Evolutionary conservation across 2,329 filamentous ascomycete species (phyloP).

Genomic region (Trichoderma breve): DNA sequence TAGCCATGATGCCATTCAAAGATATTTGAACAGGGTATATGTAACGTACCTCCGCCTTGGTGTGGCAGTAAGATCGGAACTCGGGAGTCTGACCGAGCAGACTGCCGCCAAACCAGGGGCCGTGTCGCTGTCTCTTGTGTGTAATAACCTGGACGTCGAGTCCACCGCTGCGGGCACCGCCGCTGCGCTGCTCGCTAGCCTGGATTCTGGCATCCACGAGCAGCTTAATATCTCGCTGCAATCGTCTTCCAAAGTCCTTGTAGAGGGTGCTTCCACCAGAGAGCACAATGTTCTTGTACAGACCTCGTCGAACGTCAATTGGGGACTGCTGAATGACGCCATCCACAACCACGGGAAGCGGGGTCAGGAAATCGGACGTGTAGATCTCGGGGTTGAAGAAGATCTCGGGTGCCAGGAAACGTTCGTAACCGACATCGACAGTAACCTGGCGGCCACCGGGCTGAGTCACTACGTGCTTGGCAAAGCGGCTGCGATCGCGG

Average conservation of each 20-base stretch:
- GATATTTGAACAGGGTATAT: neutral
- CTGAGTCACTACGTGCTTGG: slow-evolving; percentile 82
- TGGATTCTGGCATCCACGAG: slow-evolving; percentile 90
- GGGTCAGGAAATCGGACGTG: slow-evolving; percentile 96
- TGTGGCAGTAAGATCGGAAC: slow-evolving; percentile 98
- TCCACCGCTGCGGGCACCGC: slow-evolving; percentile 88
- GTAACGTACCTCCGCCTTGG: slow-evolving; percentile 65
- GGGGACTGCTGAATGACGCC: slow-evolving; percentile 96
- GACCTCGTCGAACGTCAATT: slow-evolving; percentile 91
- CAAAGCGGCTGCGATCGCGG: slow-evolving; percentile 84
- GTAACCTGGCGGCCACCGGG: slow-evolving; percentile 80
- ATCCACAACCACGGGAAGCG: slow-evolving; percentile 90
- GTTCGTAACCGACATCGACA: slow-evolving; percentile 95
- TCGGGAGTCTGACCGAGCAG: slow-evolving; percentile 95
- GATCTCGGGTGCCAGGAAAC: slow-evolving; percentile 96
- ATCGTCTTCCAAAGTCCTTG: slow-evolving; percentile 93
- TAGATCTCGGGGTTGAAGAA: slow-evolving; percentile 99
- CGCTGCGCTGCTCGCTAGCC: slow-evolving; percentile 86
- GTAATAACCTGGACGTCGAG: slow-evolving; percentile 96
- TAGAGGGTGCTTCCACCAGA: slow-evolving; percentile 96
- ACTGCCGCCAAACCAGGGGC: slow-evolving; percentile 97
- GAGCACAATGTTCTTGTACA: slow-evolving; percentile 99
- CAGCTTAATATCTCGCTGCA: slow-evolving; percentile 97
- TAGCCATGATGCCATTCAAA: slow-evolving; percentile 23
- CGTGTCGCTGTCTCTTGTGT: slow-evolving; percentile 95